These are phyloP conservation scores for Emmonsia crescens DNA, from an alignment of 2,329 filamentous ascomycete species.

Conservation along the genomic window DNA sequence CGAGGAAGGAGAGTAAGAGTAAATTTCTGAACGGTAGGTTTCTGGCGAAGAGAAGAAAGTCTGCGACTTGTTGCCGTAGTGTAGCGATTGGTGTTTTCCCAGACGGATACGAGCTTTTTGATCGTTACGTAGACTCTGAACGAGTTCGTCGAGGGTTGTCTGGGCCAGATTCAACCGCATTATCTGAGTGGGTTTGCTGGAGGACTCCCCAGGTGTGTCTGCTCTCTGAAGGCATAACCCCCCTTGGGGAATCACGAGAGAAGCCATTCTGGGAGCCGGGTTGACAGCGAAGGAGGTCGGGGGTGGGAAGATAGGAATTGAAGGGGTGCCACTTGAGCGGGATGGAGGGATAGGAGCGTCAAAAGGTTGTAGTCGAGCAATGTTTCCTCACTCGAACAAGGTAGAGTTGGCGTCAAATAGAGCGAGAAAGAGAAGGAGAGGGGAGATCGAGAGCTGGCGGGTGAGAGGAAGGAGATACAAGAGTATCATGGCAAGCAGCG, in stretches of 20 bases:
- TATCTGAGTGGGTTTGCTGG: conserved; percentile 30
- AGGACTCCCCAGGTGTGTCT: conserved; percentile 17
- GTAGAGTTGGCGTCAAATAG: conserved; percentile 3
- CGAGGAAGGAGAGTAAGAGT: conserved; percentile 33
- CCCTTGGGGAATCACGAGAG: conserved; percentile 27
- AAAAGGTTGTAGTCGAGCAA: conserved; percentile 6
- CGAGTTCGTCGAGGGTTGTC: conserved; percentile 36
- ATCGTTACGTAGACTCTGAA: conserved; percentile 32
- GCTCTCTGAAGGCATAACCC: conserved; percentile 32
- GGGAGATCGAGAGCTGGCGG: conserved; percentile 2
- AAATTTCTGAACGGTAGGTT: conserved; percentile 48
- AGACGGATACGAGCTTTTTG: conserved; percentile 36
- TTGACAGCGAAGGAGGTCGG: neutral
- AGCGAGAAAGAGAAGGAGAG: neutral
- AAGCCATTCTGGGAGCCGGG: conserved; percentile 20
- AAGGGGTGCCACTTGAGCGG: conserved; percentile 18
- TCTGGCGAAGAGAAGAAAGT: conserved; percentile 44
- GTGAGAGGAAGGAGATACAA: neutral
- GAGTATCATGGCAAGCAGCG: conserved; percentile 6
- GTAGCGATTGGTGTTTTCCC: conserved; percentile 44
- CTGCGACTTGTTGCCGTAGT: conserved; percentile 47
- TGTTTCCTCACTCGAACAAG: neutral
- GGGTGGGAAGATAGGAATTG: conserved; percentile 16
- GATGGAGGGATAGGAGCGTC: conserved; percentile 1
- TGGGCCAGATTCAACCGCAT: conserved; percentile 38